A percentile compares a stretch with the other conserved stretches of the same genome.
These are phyloP conservation scores for Gryganskiella cystojenkinii DNA, from an alignment of 192 early-diverging fungal genomes.

Conservation along the genomic window DNA sequence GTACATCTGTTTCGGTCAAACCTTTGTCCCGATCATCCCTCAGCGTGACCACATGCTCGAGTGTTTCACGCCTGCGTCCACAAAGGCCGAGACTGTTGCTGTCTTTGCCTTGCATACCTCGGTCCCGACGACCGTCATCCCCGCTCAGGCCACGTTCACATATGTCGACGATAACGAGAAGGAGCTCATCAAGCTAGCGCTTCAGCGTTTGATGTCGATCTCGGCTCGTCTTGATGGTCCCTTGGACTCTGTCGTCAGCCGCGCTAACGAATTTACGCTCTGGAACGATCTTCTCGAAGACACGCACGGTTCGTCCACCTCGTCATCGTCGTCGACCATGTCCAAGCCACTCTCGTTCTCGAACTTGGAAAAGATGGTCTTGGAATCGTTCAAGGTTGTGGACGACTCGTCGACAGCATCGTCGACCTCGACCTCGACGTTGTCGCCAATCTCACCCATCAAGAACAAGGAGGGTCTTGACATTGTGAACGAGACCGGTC, in stretches of 20 bases:
- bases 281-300: slow-evolving; percentile 38
- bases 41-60: slow-evolving; percentile 54
- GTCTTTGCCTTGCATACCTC: slow-evolving; percentile 24
- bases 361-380: slow-evolving; percentile 43
- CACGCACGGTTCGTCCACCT: neutral
- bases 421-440: neutral
- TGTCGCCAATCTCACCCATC: no score
- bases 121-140: neutral
- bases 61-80: slow-evolving; percentile 42
- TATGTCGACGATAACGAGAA: slow-evolving; percentile 51
- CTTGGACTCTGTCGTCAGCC: slow-evolving; percentile 29
- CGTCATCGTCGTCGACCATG: neutral
- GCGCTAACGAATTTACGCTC: slow-evolving; percentile 37
- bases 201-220: slow-evolving; percentile 46
- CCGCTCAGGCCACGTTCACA: slow-evolving; percentile 28
- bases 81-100: slow-evolving; percentile 42
- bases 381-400: slow-evolving; percentile 38
- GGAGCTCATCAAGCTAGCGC: slow-evolving; percentile 46
- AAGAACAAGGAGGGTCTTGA: slow-evolving; percentile 20
- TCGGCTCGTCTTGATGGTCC: slow-evolving; percentile 35
- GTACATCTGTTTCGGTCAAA: slow-evolving; percentile 49
- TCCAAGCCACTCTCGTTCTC: neutral
- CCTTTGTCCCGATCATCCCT: slow-evolving; percentile 39
- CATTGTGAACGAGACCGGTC: slow-evolving; percentile 50
- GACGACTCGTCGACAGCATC: slow-evolving; percentile 11